phyloP scores from a whole-genome alignment of 352 stramenopile genomes.

The Phytophthora fragariaefolia region DNA sequence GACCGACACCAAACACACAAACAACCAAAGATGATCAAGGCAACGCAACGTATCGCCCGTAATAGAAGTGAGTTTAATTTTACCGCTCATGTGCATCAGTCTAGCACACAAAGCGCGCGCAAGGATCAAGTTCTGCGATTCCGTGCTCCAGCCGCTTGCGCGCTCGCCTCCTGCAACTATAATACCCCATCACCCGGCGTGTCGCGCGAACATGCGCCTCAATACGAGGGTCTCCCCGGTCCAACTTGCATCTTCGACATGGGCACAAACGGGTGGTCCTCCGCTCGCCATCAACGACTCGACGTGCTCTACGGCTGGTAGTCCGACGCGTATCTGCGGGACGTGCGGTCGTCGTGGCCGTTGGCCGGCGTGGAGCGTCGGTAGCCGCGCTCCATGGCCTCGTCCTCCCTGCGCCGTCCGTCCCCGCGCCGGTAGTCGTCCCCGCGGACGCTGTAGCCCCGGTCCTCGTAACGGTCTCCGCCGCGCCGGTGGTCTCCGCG shows the following conservation, averaged over 20 bases:
- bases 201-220: neutral
- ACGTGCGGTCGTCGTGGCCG: constrained; percentile 65
- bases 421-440: constrained; percentile 26
- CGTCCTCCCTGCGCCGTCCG: constrained; percentile 36
- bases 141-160: neutral
- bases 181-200: constrained; percentile 18
- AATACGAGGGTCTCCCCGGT: neutral
- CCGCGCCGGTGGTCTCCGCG: constrained; percentile 28
- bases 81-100: constrained; percentile 4
- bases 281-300: neutral
- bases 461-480: constrained; percentile 45
- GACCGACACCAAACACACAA: no score
- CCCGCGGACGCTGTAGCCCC: constrained; percentile 37
- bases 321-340: constrained; percentile 53
- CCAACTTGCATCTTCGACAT: constrained; percentile 13
- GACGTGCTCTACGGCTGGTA: constrained; percentile 46
- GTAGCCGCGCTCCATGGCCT: constrained; percentile 47
- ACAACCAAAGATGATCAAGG: neutral
- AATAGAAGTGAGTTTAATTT: constrained; percentile 36
- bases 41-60: constrained; percentile 13
- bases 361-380: constrained; percentile 35
- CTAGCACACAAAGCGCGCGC: neutral
- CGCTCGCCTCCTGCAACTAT: constrained; percentile 21
- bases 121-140: neutral
- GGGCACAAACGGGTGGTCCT: constrained; percentile 3